Evolutionary conservation across 345 rosid species (phyloP).

Genomic region (Eucalyptus regnans): DNA sequence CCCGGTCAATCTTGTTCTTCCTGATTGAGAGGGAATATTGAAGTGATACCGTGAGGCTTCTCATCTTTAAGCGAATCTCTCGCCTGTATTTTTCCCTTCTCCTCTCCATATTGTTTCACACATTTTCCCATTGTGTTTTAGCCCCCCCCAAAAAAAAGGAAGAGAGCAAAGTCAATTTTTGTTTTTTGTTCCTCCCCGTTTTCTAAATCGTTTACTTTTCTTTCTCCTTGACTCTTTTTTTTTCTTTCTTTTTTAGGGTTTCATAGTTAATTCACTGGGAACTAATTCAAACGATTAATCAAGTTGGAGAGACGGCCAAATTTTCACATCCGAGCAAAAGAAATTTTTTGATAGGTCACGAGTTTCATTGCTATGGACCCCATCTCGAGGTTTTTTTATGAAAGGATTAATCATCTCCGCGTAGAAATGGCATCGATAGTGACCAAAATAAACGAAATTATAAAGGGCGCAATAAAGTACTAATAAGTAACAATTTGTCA

Average conservation of each 20-base stretch:
- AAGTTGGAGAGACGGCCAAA: background rate
- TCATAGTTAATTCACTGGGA: background rate
- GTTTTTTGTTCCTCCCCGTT: background rate
- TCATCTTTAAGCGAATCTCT: accelerated
- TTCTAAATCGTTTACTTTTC: background rate
- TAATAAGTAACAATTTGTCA: background rate
- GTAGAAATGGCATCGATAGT: no score
- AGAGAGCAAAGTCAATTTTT: background rate
- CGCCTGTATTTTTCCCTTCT: accelerated
- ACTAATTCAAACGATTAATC: background rate
- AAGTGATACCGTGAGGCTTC: no score
- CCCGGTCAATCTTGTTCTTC: no score
- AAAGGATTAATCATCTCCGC: no score
- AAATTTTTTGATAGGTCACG: accelerated
- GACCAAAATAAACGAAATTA: background rate
- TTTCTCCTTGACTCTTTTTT: background rate
- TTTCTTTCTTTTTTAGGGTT: no score
- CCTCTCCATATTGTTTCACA: background rate
- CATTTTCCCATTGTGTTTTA: background rate
- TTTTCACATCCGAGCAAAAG: background rate
- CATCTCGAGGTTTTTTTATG: no score
- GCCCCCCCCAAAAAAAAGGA: background rate
- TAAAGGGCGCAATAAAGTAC: accelerated
- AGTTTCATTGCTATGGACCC: background rate
- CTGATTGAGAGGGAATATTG: accelerated